Evolutionary conservation across 176 grass and related monocot species (phyloP).

Genomic region (Eragrostis nindensis): DNA sequence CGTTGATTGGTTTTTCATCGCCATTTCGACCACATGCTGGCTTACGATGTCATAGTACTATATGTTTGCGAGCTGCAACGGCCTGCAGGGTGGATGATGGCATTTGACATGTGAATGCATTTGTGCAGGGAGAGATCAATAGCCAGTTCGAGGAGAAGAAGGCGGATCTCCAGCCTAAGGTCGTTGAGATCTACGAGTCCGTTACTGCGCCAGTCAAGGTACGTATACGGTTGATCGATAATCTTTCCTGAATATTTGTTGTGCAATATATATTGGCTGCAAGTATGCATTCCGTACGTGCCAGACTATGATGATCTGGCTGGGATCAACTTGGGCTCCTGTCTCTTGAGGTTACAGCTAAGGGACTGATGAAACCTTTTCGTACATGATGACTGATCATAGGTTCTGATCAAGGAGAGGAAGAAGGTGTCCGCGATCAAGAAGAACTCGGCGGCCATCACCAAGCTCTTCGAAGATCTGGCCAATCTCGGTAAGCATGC

Average conservation of each 20-base stretch:
- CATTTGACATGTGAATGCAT: background rate
- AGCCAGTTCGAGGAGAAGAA: constrained; percentile 68
- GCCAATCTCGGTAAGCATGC: constrained; percentile 66
- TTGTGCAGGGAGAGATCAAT: constrained; percentile 52
- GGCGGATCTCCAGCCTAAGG: constrained; percentile 66
- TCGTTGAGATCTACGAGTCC: constrained; percentile 73
- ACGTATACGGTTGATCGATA: background rate
- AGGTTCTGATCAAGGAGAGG: constrained; percentile 67
- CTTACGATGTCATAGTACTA: too few relatives aligned
- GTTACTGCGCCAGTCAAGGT: constrained; percentile 61
- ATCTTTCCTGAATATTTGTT: too few relatives aligned
- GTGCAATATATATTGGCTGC: background rate
- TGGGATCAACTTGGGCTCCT: background rate
- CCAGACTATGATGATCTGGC: background rate
- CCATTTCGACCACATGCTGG: background rate
- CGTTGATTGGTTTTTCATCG: background rate
- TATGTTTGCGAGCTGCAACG: background rate
- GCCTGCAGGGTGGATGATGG: background rate
- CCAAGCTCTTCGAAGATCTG: constrained; percentile 63
- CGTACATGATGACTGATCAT: background rate
- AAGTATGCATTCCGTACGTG: background rate
- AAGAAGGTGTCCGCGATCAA: constrained; percentile 53
- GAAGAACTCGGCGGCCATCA: constrained; percentile 61
- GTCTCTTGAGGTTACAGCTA: constrained; percentile 10
- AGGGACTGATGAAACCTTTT: background rate